Base-by-base conservation (phyloP, 2,329 filamentous ascomycete genomes). In the Diplodia seriata region DNA sequence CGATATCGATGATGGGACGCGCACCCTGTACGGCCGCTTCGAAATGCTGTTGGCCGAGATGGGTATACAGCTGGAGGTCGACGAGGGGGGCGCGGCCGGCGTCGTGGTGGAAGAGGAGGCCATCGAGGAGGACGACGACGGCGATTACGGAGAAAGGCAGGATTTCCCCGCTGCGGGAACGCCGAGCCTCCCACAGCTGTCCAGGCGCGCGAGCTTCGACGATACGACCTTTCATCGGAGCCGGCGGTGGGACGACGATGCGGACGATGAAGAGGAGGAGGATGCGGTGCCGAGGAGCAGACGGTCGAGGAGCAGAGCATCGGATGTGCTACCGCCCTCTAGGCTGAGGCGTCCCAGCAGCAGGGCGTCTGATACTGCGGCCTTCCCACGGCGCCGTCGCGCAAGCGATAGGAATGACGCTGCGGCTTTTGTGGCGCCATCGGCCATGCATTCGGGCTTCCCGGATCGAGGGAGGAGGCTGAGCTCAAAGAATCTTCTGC, bases 51-150 rank as follows among this genome's bases (percentile, higher is more conserved):
- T 96, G 71, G 82, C 81, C 18, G 85, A 87, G 61, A 88, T 93
- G 84, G 89, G 89, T 26, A 93, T 94, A 70, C 84, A 88, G 51
- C 83, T 95, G 66, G 89, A 92, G 70, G 86, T 90, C 68, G 81
- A 82, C 47, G 78, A 80, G 5, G 81, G 82, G 4, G 80, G 78
- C 29, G 79, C 80, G 50, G 74, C 73, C 6, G 57, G 57, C 40
- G 29, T 49, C 26, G 70, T 81, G 23, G 76, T 77, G 64, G 71
- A 72, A 63, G 72, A 70, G 72, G 79, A 71, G 72, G 71, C 76
- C 65, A 68, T 70, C 43, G 70, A 68, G 69, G 63, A 43, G 5
- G 64, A 55, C 7, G 38, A 65, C 12, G 53, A 33, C 15, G 14
- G 43, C 23, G 18, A 29, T 8, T 38, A 38, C 11, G 9, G 36